Base-by-base conservation (phyloP, 768 basidiomycete species). In the Hortiboletus campestris region DNA sequence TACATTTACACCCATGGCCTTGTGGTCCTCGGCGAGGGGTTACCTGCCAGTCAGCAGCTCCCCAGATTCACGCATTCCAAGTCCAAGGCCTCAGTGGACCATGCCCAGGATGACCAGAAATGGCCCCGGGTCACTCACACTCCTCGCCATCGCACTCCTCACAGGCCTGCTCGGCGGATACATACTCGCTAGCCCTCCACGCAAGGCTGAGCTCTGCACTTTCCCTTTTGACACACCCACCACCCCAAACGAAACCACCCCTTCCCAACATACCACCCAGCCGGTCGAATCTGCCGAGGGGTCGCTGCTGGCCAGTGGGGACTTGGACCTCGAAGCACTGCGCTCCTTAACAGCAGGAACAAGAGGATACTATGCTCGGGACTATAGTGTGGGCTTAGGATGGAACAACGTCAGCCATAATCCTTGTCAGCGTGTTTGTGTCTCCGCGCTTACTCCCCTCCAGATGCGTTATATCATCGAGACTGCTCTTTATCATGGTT, bases 391-490 rank as follows among this genome's bases (percentile, higher is more conserved):
- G 52, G 72, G 70, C 4, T 62, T 80, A 6, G 79, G 78, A 19
- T 80, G 78, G 77, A 80, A 80, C 60, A 80, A 80, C 43, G 77
- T 79, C 32, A 55, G 77, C 41, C 11, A 40, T 31, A 13, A 20
- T 49, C 12, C 16, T n/a, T 36, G 16, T 31, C 28, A 10, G 9
- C 28, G 6, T 49, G 32, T 36, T 50, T 22, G 6, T 39, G 35
- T 38, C 51, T 46, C 3, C 25, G 29, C 32, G 25, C 59, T 56
- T 36, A 63, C 22, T 20, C 12, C 16, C 29, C 25, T 41, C 34
- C 40, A 78, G 78, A 71, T 80, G 71, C 74, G 78, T 19, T 80
- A 80, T 57, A 80, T 80, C 55, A 72, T 80, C 54, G 78, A 80
- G 57, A 74, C 77, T 2, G 67, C 75, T 10, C 58, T 80, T 17